These are phyloP conservation scores for Teratosphaeria destructans DNA, from an alignment of 2,329 filamentous ascomycete genomes.

Conservation along the genomic window DNA sequence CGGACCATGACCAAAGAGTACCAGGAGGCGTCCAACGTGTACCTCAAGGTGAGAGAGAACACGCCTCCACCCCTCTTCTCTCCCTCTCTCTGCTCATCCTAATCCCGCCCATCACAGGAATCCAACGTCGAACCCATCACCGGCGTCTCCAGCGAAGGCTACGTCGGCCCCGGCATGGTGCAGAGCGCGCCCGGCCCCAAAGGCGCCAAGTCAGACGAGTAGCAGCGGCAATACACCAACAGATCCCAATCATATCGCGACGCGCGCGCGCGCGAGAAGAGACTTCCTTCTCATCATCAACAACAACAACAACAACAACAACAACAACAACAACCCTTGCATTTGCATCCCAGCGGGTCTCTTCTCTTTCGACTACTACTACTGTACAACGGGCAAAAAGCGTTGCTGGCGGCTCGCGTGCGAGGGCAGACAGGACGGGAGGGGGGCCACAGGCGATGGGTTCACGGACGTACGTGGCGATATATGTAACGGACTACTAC, in stretches of 20 bases:
- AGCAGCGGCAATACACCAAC: neutral
- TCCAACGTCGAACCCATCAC: slow-evolving; percentile 82
- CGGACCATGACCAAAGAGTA: slow-evolving; percentile 93
- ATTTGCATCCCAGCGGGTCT: neutral
- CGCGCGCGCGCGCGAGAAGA: too few species aligned
- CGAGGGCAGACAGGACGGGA: neutral
- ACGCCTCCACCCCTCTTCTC: neutral
- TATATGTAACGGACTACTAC: too few species aligned
- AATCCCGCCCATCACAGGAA: slow-evolving; percentile 39
- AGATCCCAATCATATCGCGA: neutral
- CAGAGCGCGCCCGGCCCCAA: slow-evolving; percentile 42
- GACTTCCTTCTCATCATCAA: too few species aligned
- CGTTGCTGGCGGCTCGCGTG: neutral
- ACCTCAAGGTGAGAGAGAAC: slow-evolving; percentile 63
- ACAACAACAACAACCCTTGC: too few species aligned
- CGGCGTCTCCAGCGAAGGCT: slow-evolving; percentile 69
- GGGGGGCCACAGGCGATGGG: neutral
- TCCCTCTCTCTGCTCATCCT: neutral
- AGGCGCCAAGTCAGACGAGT: neutral
- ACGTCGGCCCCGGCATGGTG: slow-evolving; percentile 66
- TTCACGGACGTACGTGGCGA: neutral
- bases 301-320: too few species aligned
- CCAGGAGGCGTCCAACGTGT: slow-evolving; percentile 92
- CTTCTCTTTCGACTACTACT: too few species aligned
- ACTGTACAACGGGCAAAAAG: neutral